phyloP scores from a whole-genome alignment of 768 basidiomycete species.

The Kwoniella bestiolae region DNA sequence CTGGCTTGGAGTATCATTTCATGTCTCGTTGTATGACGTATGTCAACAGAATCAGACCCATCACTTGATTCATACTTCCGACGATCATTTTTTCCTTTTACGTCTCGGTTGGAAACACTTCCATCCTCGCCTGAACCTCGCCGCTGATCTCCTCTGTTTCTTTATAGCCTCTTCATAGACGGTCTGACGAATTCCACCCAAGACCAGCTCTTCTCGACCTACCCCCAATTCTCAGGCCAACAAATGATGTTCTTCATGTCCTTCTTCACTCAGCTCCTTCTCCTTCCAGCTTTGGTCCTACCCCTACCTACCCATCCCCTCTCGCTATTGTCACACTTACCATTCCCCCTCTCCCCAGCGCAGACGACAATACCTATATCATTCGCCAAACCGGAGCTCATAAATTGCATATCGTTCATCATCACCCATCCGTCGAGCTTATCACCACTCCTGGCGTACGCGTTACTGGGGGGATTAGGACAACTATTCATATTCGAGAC shows the following conservation, averaged over 20 bases:
- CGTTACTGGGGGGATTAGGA: constrained; percentile 87
- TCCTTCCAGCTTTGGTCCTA: constrained; percentile 67
- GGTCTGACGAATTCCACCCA: constrained; percentile 95
- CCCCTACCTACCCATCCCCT: constrained; percentile 64
- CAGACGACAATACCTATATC: constrained; percentile 12
- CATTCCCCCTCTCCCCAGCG: constrained; percentile 20
- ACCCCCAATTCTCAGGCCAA: constrained; percentile 75
- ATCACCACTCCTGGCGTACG: constrained; percentile 77
- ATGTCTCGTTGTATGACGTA: no score
- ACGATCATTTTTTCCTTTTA: no score
- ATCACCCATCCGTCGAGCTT: constrained; percentile 74
- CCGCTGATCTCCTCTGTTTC: background rate
- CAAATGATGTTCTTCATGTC: constrained; percentile 99
- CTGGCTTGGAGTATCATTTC: no score
- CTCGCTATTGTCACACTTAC: constrained; percentile 72
- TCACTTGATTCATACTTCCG: background rate
- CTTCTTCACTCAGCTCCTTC: constrained; percentile 76
- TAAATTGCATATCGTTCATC: constrained; percentile 73
- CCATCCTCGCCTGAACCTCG: no score
- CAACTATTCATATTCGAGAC: constrained; percentile 99
- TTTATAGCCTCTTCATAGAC: constrained; percentile 80
- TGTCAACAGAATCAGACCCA: no score
- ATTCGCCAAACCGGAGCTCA: constrained; percentile 31
- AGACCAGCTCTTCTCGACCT: constrained; percentile 87
- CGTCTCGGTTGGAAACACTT: no score